Conservation (phyloP, 1,139 yeast species). For the Torulaspora globosa region DNA sequence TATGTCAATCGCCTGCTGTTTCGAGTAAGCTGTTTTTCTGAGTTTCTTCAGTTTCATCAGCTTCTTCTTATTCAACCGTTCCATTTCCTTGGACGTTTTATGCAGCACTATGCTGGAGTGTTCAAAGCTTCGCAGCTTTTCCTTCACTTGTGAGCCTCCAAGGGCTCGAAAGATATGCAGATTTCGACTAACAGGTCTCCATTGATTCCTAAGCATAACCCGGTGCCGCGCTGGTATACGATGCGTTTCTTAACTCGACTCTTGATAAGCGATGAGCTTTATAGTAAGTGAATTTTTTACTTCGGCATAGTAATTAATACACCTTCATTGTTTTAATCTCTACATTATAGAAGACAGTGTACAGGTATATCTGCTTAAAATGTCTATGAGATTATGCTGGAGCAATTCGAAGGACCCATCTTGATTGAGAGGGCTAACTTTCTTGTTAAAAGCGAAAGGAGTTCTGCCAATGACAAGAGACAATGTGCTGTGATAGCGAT, state of each 20-base stretch:
- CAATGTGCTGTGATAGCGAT: slow-evolving; percentile 16
- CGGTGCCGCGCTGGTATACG: background rate
- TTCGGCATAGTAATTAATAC: background rate
- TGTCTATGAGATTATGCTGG: slow-evolving; percentile 1
- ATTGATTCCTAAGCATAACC: slow-evolving; percentile 6
- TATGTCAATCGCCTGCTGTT: slow-evolving; percentile 29
- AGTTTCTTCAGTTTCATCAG: slow-evolving; percentile 20
- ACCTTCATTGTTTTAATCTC: background rate
- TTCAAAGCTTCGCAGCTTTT: slow-evolving; percentile 23
- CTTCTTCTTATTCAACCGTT: slow-evolving; percentile 17
- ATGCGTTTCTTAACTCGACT: background rate
- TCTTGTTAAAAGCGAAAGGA: slow-evolving; percentile 10
- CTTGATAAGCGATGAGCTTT: slow-evolving; percentile 6
- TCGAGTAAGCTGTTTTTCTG: slow-evolving; percentile 33
- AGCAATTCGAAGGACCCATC: slow-evolving; percentile 13
- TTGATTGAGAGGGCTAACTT: slow-evolving; percentile 20
- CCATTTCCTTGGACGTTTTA: slow-evolving; percentile 25
- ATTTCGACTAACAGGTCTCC: slow-evolving; percentile 4
- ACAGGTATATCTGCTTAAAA: background rate
- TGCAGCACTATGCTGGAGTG: slow-evolving; percentile 17
- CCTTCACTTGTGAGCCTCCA: slow-evolving; percentile 23
- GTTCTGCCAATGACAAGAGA: slow-evolving; percentile 11
- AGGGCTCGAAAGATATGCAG: slow-evolving; percentile 7
- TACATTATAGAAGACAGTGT: background rate
- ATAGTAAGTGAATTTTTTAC: background rate